Base-by-base conservation (phyloP, 257 asterid genomes). In the Parsonsia alboflavescens region DNA sequence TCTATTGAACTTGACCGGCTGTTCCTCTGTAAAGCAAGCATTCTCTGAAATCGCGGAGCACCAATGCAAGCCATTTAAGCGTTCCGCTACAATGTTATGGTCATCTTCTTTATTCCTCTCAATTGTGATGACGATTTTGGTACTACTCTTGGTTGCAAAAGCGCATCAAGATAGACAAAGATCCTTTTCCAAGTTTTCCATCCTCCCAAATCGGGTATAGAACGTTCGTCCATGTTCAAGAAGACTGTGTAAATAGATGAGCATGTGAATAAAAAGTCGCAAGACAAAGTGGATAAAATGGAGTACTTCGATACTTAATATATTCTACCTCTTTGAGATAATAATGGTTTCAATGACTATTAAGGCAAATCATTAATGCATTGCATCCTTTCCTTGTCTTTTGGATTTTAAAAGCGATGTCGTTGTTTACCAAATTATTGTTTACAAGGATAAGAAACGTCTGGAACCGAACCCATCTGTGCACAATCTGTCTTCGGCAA, bases 41-140 rank as follows among this genome's bases (percentile, higher is more conserved):
- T 83, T 88, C 46, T 67, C 79, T 4, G 81, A 84, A 41, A 82
- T 86, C 21, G 79, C 71, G 33, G 19, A 19, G 21, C 73, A 65
- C 62, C 90, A 86, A 63, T 88, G 93, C 79, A 76, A 59, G 78
- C 88, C 93, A 26, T 82, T 84, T 36, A 75, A 74, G 56, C 42
- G 22, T 28, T 71, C 86, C 26, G 75, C 82, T 22, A 26, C 57
- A 65, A 24, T 75, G 70, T 65, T 82, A 72, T 85, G 90, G 92
- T 62, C 82, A 61, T 81, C 92, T 2, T 80, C 83, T 74, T 52
- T 87, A 49, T 72, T 81, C 24, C 85, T 89, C 12, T 87, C 94
- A 21, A 64, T 77, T 70, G 33, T 79, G 64, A 82, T 89, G 89
- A 66, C 76, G 70, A 64, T 86, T 66, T 73, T 84, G 59, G 85